A percentile compares a stretch with the other conserved stretches of the same genome.
phyloP scores from a whole-genome alignment of 148 eudicot species.

The Oxyria digyna region DNA sequence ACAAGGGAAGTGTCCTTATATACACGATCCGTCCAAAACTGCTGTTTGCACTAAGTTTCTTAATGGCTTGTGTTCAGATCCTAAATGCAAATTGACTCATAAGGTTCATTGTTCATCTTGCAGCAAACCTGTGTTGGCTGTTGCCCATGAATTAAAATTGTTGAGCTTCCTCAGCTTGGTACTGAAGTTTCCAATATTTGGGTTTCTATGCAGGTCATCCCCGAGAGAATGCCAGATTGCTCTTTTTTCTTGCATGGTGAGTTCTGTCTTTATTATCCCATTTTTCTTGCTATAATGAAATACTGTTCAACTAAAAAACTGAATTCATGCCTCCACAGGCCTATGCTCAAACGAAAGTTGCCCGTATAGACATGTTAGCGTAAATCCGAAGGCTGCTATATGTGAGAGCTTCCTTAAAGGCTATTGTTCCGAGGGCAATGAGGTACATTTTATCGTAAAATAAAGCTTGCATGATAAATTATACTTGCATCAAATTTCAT shows the following conservation, averaged over 20 bases:
- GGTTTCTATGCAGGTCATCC: constrained; percentile 64
- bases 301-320: background rate
- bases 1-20: constrained; percentile 88
- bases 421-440: constrained; percentile 86
- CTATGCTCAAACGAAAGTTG: constrained; percentile 72
- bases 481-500: background rate
- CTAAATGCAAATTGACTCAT: constrained; percentile 84
- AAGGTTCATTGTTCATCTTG: constrained; percentile 42
- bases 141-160: background rate
- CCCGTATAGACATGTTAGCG: constrained; percentile 90
- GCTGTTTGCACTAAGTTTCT: constrained; percentile 87
- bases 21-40: constrained; percentile 77
- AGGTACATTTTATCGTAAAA: constrained; percentile 36
- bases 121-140: background rate
- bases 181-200: constrained; percentile 5
- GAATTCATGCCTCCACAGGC: constrained; percentile 31
- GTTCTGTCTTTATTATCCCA: constrained; percentile 2
- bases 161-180: background rate
- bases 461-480: background rate
- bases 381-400: constrained; percentile 63
- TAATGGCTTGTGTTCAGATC: constrained; percentile 63
- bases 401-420: constrained; percentile 85
- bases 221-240: constrained; percentile 97
- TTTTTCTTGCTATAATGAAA: background rate
- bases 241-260: constrained; percentile 82